A percentile compares a stretch with the other conserved stretches of the same genome.
phyloP scores from a whole-genome alignment of 306 rosid species.

The Pyrus pyrifolia region DNA sequence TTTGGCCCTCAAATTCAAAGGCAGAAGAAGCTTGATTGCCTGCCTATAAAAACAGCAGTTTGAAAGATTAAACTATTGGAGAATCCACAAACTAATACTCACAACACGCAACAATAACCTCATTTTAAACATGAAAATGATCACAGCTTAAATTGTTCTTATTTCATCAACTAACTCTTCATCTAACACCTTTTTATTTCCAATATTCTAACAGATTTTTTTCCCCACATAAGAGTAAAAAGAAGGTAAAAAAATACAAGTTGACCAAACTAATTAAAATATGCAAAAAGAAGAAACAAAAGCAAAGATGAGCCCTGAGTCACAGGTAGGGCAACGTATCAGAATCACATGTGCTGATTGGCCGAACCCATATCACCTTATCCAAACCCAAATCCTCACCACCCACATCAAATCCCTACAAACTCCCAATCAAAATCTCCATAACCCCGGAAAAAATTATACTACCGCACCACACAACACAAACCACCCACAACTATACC shows the following conservation, averaged over 20 bases:
- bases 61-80: not conserved
- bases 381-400: conserved; percentile 39
- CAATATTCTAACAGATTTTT: too few species aligned
- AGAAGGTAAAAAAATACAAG: not conserved
- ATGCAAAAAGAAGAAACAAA: not conserved
- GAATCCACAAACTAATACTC: too few species aligned
- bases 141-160: not conserved
- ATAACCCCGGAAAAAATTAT: not conserved
- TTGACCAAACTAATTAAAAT: conserved; percentile 6
- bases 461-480: not conserved
- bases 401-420: conserved; percentile 29
- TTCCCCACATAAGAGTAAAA: not conserved
- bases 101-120: too few species aligned
- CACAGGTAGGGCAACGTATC: conserved; percentile 29
- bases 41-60: too few species aligned
- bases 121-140: not conserved
- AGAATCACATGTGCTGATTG: conserved; percentile 42
- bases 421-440: not conserved
- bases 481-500: not conserved
- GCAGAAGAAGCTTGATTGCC: not conserved
- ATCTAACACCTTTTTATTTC: too few species aligned
- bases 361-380: conserved; percentile 49
- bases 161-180: too few species aligned
- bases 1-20: not conserved
- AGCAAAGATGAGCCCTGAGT: conserved; percentile 9